A percentile compares a stretch with the other conserved stretches of the same genome.
Evolutionary conservation across 257 asterid species (phyloP).

Genomic region (Osmanthus fragrans): DNA sequence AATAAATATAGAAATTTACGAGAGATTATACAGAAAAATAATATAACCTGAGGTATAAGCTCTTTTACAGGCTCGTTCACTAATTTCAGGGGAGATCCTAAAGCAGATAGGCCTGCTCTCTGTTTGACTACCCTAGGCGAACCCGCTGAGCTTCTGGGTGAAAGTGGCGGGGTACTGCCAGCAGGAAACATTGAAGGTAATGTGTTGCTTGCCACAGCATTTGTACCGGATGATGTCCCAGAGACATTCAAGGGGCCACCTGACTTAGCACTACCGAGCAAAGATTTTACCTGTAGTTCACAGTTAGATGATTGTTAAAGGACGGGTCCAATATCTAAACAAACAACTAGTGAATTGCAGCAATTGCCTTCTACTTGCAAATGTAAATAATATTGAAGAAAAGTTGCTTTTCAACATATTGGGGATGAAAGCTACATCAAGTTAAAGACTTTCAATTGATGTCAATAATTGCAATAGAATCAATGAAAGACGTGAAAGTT

Average conservation of each 20-base stretch:
- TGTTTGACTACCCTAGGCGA: conserved; percentile 91
- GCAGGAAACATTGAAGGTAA: conserved; percentile 98
- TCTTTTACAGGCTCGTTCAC: conserved; percentile 91
- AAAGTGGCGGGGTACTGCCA: conserved; percentile 99
- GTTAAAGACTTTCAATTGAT: background rate
- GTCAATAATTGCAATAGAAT: background rate
- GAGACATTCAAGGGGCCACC: conserved; percentile 66
- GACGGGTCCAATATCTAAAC: background rate
- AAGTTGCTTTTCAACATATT: background rate
- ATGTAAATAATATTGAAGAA: background rate
- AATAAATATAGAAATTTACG: background rate
- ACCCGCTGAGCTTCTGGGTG: conserved; percentile 98
- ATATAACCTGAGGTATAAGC: conserved; percentile 86
- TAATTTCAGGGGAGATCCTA: conserved; percentile 84
- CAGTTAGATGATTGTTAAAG: conserved; percentile 15
- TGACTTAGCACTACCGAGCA: conserved; percentile 79
- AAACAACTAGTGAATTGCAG: background rate
- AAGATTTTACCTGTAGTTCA: conserved; percentile 72
- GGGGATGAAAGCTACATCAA: background rate
- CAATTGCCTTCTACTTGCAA: background rate
- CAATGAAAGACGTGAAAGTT: background rate
- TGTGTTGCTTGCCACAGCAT: conserved; percentile 65
- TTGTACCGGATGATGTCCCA: conserved; percentile 61
- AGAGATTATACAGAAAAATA: conserved; percentile 14
- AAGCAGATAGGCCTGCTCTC: conserved; percentile 80